A percentile compares a stretch with the other conserved stretches of the same genome.
phyloP scores from a whole-genome alignment of 805 yeast genomes.

The Komagataella mondaviorum region DNA sequence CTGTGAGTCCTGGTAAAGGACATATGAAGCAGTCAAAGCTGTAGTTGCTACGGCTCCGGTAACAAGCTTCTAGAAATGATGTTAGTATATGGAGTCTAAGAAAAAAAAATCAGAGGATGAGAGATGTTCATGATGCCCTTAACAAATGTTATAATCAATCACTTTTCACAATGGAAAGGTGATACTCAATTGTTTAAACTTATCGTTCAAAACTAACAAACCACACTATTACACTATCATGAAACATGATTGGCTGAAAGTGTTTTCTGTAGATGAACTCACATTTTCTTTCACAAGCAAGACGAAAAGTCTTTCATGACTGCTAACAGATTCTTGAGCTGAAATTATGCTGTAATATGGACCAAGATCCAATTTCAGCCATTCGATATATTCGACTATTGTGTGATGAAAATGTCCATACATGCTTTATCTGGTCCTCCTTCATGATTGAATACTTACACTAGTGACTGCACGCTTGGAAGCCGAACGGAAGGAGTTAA shows the following conservation, averaged over 20 bases:
- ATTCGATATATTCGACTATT: not conserved
- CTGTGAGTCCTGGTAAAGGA: constrained; percentile 71
- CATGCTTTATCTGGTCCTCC: not conserved
- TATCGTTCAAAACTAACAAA: not conserved
- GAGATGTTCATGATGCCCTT: not conserved
- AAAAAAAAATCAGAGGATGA: not conserved
- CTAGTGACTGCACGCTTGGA: constrained; percentile 20
- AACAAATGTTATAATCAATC: too few relatives aligned
- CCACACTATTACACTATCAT: not conserved
- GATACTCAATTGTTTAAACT: not conserved
- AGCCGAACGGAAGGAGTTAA: constrained; percentile 21
- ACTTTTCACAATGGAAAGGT: too few relatives aligned
- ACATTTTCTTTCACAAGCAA: not conserved
- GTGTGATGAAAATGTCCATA: not conserved
- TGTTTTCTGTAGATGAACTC: not conserved
- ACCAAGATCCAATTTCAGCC: not conserved
- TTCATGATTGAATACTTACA: constrained; percentile 12
- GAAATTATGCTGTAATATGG: not conserved
- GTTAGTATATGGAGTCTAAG: not conserved
- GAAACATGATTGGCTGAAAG: not conserved
- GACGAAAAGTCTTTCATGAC: not conserved
- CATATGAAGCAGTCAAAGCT: constrained; percentile 71
- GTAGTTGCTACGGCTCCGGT: constrained; percentile 57
- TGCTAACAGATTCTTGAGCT: not conserved
- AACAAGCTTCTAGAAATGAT: constrained; percentile 28